These are phyloP conservation scores for Yamadazyma nakazawae DNA, from an alignment of 805 yeast species.

Conservation along the genomic window DNA sequence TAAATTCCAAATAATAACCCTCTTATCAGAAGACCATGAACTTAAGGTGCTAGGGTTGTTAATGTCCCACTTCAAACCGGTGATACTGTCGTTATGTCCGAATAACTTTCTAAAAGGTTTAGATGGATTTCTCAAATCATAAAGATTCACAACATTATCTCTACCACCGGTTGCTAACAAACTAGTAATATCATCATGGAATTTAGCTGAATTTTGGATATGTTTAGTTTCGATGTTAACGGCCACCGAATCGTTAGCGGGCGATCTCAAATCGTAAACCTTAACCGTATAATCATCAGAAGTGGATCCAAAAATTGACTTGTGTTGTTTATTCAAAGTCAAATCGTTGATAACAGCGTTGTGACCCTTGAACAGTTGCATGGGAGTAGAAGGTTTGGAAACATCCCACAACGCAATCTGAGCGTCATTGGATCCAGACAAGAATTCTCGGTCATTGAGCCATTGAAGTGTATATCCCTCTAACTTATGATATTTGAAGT, in stretches of 20 bases:
- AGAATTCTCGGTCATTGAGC: slow-evolving; percentile 47
- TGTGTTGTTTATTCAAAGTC: slow-evolving; percentile 44
- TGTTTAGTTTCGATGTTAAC: slow-evolving; percentile 46
- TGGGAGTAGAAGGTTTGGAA: slow-evolving; percentile 41
- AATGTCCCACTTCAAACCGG: slow-evolving; percentile 48
- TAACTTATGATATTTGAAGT: slow-evolving; percentile 52
- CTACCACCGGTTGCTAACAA: slow-evolving; percentile 75
- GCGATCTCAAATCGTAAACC: slow-evolving; percentile 54
- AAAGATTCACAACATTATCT: slow-evolving; percentile 68
- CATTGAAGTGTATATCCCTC: slow-evolving; percentile 77
- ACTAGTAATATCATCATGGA: slow-evolving; percentile 53
- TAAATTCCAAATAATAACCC: slow-evolving; percentile 76
- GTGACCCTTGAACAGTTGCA: slow-evolving; percentile 49
- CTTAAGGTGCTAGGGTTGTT: slow-evolving; percentile 50
- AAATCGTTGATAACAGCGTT: slow-evolving; percentile 63
- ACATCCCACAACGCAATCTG: slow-evolving; percentile 72
- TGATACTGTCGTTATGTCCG: slow-evolving; percentile 55
- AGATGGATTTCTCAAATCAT: slow-evolving; percentile 67
- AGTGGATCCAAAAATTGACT: slow-evolving; percentile 59
- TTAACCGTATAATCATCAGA: slow-evolving; percentile 65
- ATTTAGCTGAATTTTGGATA: slow-evolving; percentile 66
- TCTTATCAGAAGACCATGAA: slow-evolving; percentile 60
- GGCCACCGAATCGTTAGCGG: slow-evolving; percentile 34
- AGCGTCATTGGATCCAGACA: slow-evolving; percentile 65
- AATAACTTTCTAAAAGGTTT: slow-evolving; percentile 60